Percentiles rank a stretch among this genome's conserved stretches.
These are phyloP conservation scores for Gossypium mustelinum DNA, from an alignment of 345 rosid genomes.

Conservation along the genomic window DNA sequence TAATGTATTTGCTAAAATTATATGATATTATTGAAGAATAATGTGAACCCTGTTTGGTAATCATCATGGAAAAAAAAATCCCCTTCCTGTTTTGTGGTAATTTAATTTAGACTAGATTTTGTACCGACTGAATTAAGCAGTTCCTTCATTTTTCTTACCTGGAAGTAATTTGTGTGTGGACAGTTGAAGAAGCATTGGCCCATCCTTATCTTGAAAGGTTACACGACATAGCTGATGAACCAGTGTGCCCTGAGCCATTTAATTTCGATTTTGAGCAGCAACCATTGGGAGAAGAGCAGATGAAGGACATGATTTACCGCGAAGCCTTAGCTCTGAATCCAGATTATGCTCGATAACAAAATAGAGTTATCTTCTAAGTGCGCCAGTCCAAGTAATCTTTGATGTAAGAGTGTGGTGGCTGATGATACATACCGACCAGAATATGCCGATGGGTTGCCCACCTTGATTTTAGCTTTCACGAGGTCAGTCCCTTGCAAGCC, in stretches of 20 bases:
- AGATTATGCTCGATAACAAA: constrained; percentile 38
- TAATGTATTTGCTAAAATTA: neutral
- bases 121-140: neutral
- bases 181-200: constrained; percentile 92
- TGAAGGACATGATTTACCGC: constrained; percentile 75
- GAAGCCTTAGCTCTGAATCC: constrained; percentile 85
- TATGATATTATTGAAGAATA: neutral
- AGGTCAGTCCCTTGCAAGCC: constrained; percentile 11
- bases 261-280: constrained; percentile 87
- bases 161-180: constrained; percentile 16
- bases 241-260: constrained; percentile 65
- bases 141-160: neutral
- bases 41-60: neutral
- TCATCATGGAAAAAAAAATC: neutral
- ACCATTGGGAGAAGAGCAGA: constrained; percentile 75
- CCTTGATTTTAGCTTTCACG: neutral
- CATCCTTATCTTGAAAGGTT: constrained; percentile 81
- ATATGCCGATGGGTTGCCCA: neutral
- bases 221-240: constrained; percentile 87
- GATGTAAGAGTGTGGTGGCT: neutral
- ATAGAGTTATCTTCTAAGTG: neutral
- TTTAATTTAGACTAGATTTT: neutral
- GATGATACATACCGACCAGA: neutral
- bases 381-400: neutral
- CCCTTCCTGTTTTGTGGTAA: neutral